Base-by-base conservation (phyloP, 768 basidiomycete genomes). In the Suillus plorans region DNA sequence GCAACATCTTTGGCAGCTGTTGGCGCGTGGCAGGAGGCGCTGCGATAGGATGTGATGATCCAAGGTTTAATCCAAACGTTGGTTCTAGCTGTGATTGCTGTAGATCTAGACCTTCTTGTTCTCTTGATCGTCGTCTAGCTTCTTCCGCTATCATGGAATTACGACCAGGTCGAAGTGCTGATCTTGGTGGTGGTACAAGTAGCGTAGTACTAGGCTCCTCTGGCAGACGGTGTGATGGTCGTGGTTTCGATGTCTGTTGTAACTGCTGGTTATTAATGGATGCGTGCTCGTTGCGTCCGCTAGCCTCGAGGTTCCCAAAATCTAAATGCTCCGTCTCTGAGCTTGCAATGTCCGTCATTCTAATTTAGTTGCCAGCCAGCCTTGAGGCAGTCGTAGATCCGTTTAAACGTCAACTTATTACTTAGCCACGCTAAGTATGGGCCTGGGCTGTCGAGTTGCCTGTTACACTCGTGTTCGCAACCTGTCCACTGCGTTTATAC, bases 131-230 rank as follows among this genome's bases (percentile, higher is more conserved):
- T 55, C 53, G 31, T 55, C 34, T 36, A 36, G 20, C 12, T 42
- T 59, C 39, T 41, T 59, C 39, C 18, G 12, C 39, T 28, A 41
- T 9, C 22, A 28, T 22, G 18, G 39, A 28, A 42, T 77, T 74
- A 65, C 75, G 63, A 68, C 73, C 60, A 28, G 62, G 75, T 58
- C 70, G 75, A 61, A 72, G 73, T 65, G 73, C 75, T 25, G 74
- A 72, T 60, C 75, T 74, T 12, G 74, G 73, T 65, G 77, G 71
- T 58, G 76, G 71, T 50, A 68, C 68, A 58, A 72, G 67, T 67
- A 73, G 70, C 66, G 37, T 20, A 25, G 14, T 50, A 14, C 47
- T 49, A 56, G 66, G 20, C 41, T 31, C 3, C 9, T 59, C 34
- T 8, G 10, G 5, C 18, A 55, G 31, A 55, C 31, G 31, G 53